Conservation (phyloP, 441 rosid genomes). For the Cnidoscolus chayamansa region DNA sequence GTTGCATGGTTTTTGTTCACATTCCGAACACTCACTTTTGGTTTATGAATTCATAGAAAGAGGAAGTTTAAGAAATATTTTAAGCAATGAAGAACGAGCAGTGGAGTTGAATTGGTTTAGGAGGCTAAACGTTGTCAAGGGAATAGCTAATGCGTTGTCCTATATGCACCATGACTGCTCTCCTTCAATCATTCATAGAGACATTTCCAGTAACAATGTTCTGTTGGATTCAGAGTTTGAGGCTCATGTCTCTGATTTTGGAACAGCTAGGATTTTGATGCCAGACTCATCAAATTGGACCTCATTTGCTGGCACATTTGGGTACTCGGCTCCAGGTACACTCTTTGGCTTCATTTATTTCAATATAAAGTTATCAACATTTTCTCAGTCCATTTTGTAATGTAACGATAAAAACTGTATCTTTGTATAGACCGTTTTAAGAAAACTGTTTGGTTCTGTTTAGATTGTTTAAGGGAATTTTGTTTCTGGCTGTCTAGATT, state of each 20-base stretch:
- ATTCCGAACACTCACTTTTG: slow-evolving; percentile 2
- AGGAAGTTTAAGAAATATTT: slow-evolving; percentile 11
- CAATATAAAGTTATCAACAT: too few species aligned
- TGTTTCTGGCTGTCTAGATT: too few species aligned
- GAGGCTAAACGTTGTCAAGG: slow-evolving; percentile 12
- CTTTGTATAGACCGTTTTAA: too few species aligned
- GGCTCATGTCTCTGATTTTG: slow-evolving; percentile 1
- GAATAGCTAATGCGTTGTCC: slow-evolving; percentile 1
- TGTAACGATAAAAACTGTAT: too few species aligned
- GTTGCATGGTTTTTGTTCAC: slow-evolving; percentile 14
- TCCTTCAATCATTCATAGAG: neutral
- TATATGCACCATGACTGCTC: slow-evolving; percentile 6
- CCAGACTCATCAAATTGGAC: neutral
- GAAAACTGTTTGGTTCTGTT: too few species aligned
- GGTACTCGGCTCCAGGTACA: neutral
- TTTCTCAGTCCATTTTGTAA: too few species aligned
- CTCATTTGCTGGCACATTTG: neutral
- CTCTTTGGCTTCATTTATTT: neutral
- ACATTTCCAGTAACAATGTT: neutral
- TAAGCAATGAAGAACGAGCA: neutral
- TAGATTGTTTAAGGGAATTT: too few species aligned
- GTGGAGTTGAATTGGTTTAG: slow-evolving; percentile 12
- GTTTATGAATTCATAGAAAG: slow-evolving; percentile 14
- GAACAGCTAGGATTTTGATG: neutral
- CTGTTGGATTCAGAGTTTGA: neutral